Base-by-base conservation (phyloP, 352 stramenopile species). In the Pythium aquatile region DNA sequence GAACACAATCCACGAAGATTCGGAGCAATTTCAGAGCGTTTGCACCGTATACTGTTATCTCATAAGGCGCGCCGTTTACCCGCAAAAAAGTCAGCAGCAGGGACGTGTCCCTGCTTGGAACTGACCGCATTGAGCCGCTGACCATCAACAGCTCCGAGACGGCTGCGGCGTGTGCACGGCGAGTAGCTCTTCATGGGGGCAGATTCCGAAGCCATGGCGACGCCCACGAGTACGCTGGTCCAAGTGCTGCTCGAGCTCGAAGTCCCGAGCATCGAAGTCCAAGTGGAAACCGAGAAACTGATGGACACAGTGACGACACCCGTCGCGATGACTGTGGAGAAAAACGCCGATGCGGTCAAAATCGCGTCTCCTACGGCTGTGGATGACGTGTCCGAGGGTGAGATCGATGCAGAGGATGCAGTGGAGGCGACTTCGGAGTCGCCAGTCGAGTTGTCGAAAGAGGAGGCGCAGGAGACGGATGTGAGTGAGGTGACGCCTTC, bases 121-220 rank as follows among this genome's bases (percentile, higher is more conserved):
- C 17, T 55, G 47, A 55, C 33, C 13, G 10, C 42, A 47, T 37
- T 37, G 47, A 65, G 44, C 20, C 44, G 44, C 44, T 51, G 44
- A 51, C 44, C 44, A 30, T 51, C 44, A 29, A 51, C n/a, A 24
- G 44, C n/a, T 3, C 16, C 6, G 44, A 47, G 39, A 47, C 16
- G 7, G 39, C 44, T 17, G 20, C 16, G 2, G 44, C 5, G 44
- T 17, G 13, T 47, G 28, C n/a, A 32, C 20, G 33, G 13, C 10
- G 6, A 58, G 5, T 57, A 6, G 20, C 46, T 29, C 13, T 49
- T 39, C n/a, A 71, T 71, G 65, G 58, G 52, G 20, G 65, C 65
- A 40, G 65, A 71, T 40, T 71, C 52, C 1, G 65, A 53, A 29
- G 44, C 28, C 57, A 59, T 71, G 58, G 46, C 53, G 52, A 71